Evolutionary conservation across 306 rosid species (phyloP).

Genomic region (Rubus idaeus): DNA sequence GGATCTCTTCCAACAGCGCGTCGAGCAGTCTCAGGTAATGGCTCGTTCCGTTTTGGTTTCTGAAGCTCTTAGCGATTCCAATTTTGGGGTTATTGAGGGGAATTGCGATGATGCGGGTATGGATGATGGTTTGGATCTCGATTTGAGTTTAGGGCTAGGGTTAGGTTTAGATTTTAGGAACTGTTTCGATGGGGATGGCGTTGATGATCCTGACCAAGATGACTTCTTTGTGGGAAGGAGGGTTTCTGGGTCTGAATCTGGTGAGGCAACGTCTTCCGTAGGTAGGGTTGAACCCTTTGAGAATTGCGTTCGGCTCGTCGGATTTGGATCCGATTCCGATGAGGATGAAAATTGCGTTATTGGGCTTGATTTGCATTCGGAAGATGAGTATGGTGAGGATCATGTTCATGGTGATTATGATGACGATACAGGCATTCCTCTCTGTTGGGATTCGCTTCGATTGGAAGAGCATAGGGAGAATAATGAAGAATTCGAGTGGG

Average conservation of each 20-base stretch:
- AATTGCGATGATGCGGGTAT: slow-evolving; percentile 39
- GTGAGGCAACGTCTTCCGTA: slow-evolving; percentile 28
- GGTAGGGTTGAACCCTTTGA: slow-evolving; percentile 25
- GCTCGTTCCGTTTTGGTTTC: slow-evolving; percentile 32
- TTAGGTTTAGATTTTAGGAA: slow-evolving; percentile 32
- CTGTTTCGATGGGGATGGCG: slow-evolving; percentile 30
- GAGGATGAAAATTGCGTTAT: slow-evolving; percentile 39
- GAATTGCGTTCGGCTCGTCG: slow-evolving; percentile 29
- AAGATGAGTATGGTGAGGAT: slow-evolving; percentile 35
- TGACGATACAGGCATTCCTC: slow-evolving; percentile 46
- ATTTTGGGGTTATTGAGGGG: slow-evolving; percentile 51
- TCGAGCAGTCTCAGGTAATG: slow-evolving; percentile 65
- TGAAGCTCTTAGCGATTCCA: slow-evolving; percentile 36
- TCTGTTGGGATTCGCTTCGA: slow-evolving; percentile 68
- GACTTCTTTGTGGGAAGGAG: slow-evolving; percentile 40
- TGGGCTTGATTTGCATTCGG: slow-evolving; percentile 51
- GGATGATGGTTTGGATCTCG: slow-evolving; percentile 38
- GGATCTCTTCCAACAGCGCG: slow-evolving; percentile 88
- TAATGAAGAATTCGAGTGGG: slow-evolving; percentile 84
- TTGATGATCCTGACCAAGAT: slow-evolving; percentile 35
- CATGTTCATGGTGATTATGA: slow-evolving; percentile 37
- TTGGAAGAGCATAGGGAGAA: slow-evolving; percentile 56
- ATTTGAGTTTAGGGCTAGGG: slow-evolving; percentile 40
- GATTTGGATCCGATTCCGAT: slow-evolving; percentile 52
- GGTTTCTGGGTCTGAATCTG: slow-evolving; percentile 42